phyloP scores from a whole-genome alignment of 768 basidiomycete species.

The Rhodotorula toruloides region DNA sequence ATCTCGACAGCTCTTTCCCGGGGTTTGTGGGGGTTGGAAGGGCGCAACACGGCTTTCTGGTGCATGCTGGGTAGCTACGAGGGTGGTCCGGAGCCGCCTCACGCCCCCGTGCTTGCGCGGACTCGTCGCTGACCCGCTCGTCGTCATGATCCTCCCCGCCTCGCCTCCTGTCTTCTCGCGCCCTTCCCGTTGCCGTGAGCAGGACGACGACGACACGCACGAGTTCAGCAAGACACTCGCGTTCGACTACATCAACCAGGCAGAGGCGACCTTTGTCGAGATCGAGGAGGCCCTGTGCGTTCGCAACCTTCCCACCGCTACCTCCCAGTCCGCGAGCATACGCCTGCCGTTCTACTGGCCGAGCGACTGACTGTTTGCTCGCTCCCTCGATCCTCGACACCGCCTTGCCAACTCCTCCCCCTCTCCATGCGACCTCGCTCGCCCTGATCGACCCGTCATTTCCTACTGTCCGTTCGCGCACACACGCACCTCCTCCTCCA shows the following conservation, averaged over 20 bases:
- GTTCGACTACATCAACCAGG: slow-evolving; percentile 73
- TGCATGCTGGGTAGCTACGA: not conserved
- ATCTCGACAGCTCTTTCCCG: not conserved
- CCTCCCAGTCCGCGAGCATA: not conserved
- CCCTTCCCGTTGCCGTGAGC: not conserved
- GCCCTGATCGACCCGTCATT: not conserved
- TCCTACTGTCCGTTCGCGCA: not conserved
- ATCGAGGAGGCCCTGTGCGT: slow-evolving; percentile 78
- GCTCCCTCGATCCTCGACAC: not conserved
- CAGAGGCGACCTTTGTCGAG: slow-evolving; percentile 63
- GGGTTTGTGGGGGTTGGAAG: too few relatives aligned
- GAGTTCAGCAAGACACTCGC: slow-evolving; percentile 78
- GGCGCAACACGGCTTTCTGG: too few relatives aligned
- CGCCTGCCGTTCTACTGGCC: not conserved
- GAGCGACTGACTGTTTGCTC: too few relatives aligned
- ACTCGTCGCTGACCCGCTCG: slow-evolving; percentile 1
- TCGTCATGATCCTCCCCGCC: not conserved
- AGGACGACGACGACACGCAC: slow-evolving; percentile 64
- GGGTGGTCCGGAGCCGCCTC: not conserved
- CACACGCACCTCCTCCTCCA: not conserved
- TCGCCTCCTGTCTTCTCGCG: not conserved
- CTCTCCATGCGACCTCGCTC: too few relatives aligned
- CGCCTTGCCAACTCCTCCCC: too few relatives aligned
- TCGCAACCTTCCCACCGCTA: not conserved
- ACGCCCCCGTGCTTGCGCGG: too few relatives aligned